Evolutionary conservation across 2,329 filamentous ascomycete genomes (phyloP), one percentile per base, ranked within the genome.

Genomic region (Epichloe coenophiala): DNA sequence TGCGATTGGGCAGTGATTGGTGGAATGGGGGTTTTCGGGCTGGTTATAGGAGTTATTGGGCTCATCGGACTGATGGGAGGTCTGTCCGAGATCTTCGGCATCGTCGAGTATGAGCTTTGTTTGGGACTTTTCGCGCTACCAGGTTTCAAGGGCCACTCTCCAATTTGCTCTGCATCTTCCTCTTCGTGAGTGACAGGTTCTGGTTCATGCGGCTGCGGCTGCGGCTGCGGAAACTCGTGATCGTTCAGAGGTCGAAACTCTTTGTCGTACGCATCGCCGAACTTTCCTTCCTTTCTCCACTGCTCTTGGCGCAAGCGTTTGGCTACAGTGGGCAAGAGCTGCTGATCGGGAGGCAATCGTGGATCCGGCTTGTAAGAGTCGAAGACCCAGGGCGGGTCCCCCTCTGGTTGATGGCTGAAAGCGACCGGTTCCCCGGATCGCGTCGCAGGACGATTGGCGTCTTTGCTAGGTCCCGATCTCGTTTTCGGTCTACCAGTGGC

Each of bases 361-460:
- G 93, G 93, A 63, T 98, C 93, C 0, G 93, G 93, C 62, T 94
- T 95, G 68, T 96, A 98, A 68, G 95, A 88, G 21, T 86, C 87
- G 44, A 93, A 80, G 68, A 97, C 79, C 93, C 93, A 98, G 48
- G 93, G 93, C 9, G 93, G 89, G 49, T 97, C 91, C 19, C 93
- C 93, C 71, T 97, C 93, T 1, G 90, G 90, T 41, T 83, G 79
- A 62, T 88, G 79, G 74, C 65, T 61, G 65, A 59, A 63, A 35
- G 68, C 60, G 41, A 69, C 65, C 33, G 75, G 57, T 51, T 78
- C 78, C 19, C 81, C 81, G 6, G 79, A 80, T 53, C 81, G 74
- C 1, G 83, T 86, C 3, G 73, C 70, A 17, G 83, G 82, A 13
- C 81, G 75, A 36, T 67, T 65, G 54, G 73, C 65, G 55, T 70